Base-by-base conservation (phyloP, 768 basidiomycete species). In the Mycena vitilis region DNA sequence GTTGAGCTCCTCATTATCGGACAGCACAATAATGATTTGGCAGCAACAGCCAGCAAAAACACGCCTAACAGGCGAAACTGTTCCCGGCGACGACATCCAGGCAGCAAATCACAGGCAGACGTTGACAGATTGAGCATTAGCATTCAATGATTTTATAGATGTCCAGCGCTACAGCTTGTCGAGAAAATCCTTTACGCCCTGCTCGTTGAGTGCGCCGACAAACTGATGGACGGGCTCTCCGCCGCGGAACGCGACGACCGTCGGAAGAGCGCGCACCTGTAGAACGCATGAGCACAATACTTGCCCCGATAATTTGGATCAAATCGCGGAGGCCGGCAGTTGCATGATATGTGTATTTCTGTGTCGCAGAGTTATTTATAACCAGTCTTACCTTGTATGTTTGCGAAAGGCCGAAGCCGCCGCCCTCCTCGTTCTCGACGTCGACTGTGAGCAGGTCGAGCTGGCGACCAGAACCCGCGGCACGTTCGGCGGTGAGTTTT, bases 361-460 rank as follows among this genome's bases (percentile, higher is more conserved):
- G 44, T 15, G 12, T 51, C 34, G 16, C 16, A 23, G 23, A 15
- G 55, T 40, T 60, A 66, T 53, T 53, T 66, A 61, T 36, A 59
- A 47, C 22, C 49, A 61, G 63, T 75, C 75, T 68, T 63, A 87
- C 94, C 71, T 85, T 76, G 75, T 85, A 89, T 69, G 85, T 73
- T 58, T 78, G 77, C 1, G 84, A 86, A n/a, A 94, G 79, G 15
- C 78, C 80, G 9, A 77, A 68, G 36, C 92, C 85, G 37, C 70
- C 70, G n/a, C 23, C 48, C 1, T 80, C 83, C 62, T 91, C 89
- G 15, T 83, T 81, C 12, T 87, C 85, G 2, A 86, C 85, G 75
- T 95, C 86, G 49, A 95, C 75, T 63, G 92, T 93, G 62, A 95
- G 85, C 69, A 95, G 83, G 78, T 95, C 93, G 7, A 93, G 76